Percentiles rank a stretch among this genome's conserved stretches.
phyloP scores from a whole-genome alignment of 2,329 filamentous ascomycete species.

The Beauveria australis region DNA sequence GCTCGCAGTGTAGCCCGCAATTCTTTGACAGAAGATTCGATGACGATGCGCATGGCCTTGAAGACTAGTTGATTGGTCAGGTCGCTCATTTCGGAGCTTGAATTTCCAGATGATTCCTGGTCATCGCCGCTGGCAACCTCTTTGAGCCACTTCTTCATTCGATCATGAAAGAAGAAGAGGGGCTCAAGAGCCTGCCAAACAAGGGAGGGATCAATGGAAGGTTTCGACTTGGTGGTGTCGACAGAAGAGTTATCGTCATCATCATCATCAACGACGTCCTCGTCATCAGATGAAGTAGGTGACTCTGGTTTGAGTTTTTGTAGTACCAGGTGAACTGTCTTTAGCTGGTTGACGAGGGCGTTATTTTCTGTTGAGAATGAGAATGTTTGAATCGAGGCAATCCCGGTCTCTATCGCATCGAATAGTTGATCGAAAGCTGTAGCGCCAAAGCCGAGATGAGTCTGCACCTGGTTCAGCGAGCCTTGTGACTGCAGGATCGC shows the following conservation, averaged over 20 bases:
- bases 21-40: slow-evolving; percentile 77
- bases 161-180: slow-evolving; percentile 55
- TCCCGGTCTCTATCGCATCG: slow-evolving; percentile 19
- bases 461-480: slow-evolving; percentile 63
- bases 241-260: slow-evolving; percentile 11
- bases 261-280: slow-evolving; percentile 17
- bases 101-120: slow-evolving; percentile 13
- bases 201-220: slow-evolving; percentile 28
- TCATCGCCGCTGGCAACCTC: slow-evolving; percentile 48
- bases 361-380: slow-evolving; percentile 18
- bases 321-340: slow-evolving; percentile 19
- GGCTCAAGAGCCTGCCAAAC: slow-evolving; percentile 78
- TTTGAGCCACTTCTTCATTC: slow-evolving; percentile 46
- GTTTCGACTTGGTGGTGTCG: background rate
- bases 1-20: slow-evolving; percentile 64
- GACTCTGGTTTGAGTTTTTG: slow-evolving; percentile 18
- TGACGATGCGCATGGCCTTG: slow-evolving; percentile 76
- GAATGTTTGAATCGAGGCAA: slow-evolving; percentile 18
- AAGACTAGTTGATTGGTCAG: slow-evolving; percentile 87
- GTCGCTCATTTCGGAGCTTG: slow-evolving; percentile 36
- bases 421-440: slow-evolving; percentile 25
- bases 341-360: slow-evolving; percentile 19
- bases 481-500: slow-evolving; percentile 37
- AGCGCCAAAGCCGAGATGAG: slow-evolving; percentile 57
- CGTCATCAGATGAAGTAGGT: slow-evolving; percentile 11